Evolutionary conservation across 2,329 filamentous ascomycete genomes (phyloP), one percentile per base, ranked within the genome.

Genomic region (Ophiostoma pallidulum): DNA sequence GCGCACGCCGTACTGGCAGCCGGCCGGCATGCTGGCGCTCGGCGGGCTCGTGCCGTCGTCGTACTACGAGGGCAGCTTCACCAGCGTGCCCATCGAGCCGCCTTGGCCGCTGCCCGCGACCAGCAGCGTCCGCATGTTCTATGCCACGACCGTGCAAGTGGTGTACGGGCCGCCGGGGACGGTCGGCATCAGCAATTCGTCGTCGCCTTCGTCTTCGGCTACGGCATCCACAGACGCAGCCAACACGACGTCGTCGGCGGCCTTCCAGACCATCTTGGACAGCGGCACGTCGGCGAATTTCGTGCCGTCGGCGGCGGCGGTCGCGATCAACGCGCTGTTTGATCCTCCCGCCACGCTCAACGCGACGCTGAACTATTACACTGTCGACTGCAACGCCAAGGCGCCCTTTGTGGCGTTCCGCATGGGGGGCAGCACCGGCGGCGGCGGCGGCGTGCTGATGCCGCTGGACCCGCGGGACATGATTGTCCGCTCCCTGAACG

Each of bases 401-500:
- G 20, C 29, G 10, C 48, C 40, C 20, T 47, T 39, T 24, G 48
- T 44, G 33, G 48, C 48, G 26, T 50, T 36, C 16, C 29, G 41
- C 18, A 52, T 53, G 20, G 44, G 44, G 13, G 35, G 28, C 2
- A 32, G 22, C 24, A 38, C 24, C 37, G 13, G 2, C 24, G 16
- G 20, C 16, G 40, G 22, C 7, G 49, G 45, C 24, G 53, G 51
- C 4, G 42, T 39, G 12, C 47, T 53, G 20, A 54, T 51, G 50
- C 47, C 52, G 4, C 50, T 53, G 24, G 52, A 54, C 39, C 46
- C 52, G 5, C 48, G 49, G 22, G 53, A 55, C 37, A 53, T 55
- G 50, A 50, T 53, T 18, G 48, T 50, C 8, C 51, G 53, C 29
- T 53, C 52, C 31, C 40, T 56, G 24, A 54, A 54, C 42, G 54